Percentiles rank a stretch among this genome's conserved stretches.
Evolutionary conservation across 108 stramenopile genomes (phyloP).

Genomic region (Seminavis robusta): DNA sequence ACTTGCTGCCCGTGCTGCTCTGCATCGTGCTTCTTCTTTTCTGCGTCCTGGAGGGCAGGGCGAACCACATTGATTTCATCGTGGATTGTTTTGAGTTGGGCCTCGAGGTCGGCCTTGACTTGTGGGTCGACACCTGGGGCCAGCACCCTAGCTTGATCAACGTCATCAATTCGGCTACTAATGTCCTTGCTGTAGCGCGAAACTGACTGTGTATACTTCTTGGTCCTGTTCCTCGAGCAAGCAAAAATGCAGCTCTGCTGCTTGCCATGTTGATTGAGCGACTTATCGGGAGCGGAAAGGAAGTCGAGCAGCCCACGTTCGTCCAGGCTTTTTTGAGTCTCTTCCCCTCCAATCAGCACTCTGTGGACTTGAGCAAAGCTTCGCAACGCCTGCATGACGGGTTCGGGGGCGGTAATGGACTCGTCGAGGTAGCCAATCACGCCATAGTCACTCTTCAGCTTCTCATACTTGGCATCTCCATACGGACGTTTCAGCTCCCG

Average conservation of each 20-base stretch:
- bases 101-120: slow-evolving; percentile 35
- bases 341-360: slow-evolving; percentile 71
- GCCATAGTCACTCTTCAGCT: slow-evolving; percentile 62
- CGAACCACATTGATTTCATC: slow-evolving; percentile 25
- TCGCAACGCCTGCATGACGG: slow-evolving; percentile 70
- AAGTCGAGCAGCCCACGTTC: slow-evolving; percentile 37
- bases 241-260: slow-evolving; percentile 2
- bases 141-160: slow-evolving; percentile 38
- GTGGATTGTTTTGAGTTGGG: slow-evolving; percentile 26
- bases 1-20: slow-evolving; percentile 30
- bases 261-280: background rate
- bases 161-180: too few relatives aligned
- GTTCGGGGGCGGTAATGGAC: slow-evolving; percentile 53
- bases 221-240: too few relatives aligned
- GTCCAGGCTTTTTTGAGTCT: slow-evolving; percentile 56
- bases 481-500: slow-evolving; percentile 33
- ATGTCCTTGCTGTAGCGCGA: slow-evolving; percentile 39
- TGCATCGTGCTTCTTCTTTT: slow-evolving; percentile 22
- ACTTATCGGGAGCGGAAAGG: slow-evolving; percentile 36
- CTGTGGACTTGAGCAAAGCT: slow-evolving; percentile 52
- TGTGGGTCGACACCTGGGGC: slow-evolving; percentile 55
- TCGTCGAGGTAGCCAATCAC: slow-evolving; percentile 82
- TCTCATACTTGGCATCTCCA: slow-evolving; percentile 54
- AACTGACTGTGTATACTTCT: slow-evolving; percentile 38
- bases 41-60: slow-evolving; percentile 29